These are phyloP conservation scores for Gonium pectorale DNA, from an alignment of 139 green algal genomes.

Conservation along the genomic window DNA sequence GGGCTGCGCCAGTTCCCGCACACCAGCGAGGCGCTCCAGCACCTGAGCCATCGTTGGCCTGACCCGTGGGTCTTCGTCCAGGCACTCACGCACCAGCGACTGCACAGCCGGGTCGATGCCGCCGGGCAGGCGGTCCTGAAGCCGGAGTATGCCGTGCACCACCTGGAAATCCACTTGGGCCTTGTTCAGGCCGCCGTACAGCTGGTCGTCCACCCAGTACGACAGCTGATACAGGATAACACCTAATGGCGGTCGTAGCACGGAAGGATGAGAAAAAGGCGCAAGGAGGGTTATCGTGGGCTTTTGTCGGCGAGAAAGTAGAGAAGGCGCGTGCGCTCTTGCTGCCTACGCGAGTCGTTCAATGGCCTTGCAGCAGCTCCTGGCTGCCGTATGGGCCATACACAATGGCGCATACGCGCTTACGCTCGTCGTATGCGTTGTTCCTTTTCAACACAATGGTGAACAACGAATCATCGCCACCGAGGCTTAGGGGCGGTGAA, in stretches of 20 bases:
- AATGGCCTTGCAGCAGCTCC: no score
- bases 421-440: no score
- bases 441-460: no score
- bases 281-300: no score
- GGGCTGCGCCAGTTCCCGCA: constrained; percentile 29
- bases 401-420: no score
- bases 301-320: no score
- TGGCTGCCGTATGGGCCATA: no score
- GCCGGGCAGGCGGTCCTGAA: constrained; percentile 32
- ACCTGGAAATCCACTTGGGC: constrained; percentile 41
- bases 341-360: no score
- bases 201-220: constrained; percentile 38
- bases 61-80: constrained; percentile 10
- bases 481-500: no score
- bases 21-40: constrained; percentile 2
- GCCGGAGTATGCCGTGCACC: constrained; percentile 39
- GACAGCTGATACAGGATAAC: constrained; percentile 43
- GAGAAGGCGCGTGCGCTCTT: no score
- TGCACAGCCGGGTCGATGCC: constrained; percentile 6
- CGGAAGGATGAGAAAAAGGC: background rate
- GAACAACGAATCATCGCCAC: no score
- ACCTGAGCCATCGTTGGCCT: constrained; percentile 3
- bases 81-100: constrained; percentile 9
- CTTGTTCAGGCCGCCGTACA: constrained; percentile 44
- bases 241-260: no score